Conservation (phyloP, 768 basidiomycete species). For the Tulasnella sp. region DNA sequence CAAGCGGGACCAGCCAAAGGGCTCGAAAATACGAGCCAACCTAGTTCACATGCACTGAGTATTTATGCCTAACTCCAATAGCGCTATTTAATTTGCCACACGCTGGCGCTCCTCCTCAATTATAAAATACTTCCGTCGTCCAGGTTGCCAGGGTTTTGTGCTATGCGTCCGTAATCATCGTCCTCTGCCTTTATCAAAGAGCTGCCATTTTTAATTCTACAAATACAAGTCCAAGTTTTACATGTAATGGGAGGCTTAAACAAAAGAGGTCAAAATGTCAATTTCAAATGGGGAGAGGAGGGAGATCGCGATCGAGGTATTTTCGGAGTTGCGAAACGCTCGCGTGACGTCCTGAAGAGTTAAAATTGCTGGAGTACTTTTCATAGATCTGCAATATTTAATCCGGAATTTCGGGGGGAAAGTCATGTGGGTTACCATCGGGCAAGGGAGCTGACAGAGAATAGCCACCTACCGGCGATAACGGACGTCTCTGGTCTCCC, state of each 20-base stretch:
- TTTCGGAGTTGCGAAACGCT: background rate
- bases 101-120: too few species aligned
- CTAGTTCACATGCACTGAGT: too few species aligned
- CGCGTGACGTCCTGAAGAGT: background rate
- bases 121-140: too few species aligned
- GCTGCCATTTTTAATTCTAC: background rate
- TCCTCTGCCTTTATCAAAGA: too few species aligned
- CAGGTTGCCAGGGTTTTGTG: too few species aligned
- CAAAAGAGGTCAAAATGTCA: background rate
- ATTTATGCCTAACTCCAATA: too few species aligned
- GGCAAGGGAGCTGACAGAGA: background rate
- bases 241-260: background rate
- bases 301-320: background rate
- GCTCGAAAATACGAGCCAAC: too few species aligned
- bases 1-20: too few species aligned
- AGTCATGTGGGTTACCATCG: background rate
- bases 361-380: background rate
- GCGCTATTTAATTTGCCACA: too few species aligned
- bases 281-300: background rate
- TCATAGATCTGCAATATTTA: background rate
- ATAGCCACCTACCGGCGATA: background rate
- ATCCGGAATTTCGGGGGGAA: background rate
- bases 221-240: background rate
- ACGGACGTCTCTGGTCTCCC: too few species aligned
- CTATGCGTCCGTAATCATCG: too few species aligned